Evolutionary conservation across 192 early-diverging fungal genomes (phyloP).

Genomic region (Rhizophagus clarus): DNA sequence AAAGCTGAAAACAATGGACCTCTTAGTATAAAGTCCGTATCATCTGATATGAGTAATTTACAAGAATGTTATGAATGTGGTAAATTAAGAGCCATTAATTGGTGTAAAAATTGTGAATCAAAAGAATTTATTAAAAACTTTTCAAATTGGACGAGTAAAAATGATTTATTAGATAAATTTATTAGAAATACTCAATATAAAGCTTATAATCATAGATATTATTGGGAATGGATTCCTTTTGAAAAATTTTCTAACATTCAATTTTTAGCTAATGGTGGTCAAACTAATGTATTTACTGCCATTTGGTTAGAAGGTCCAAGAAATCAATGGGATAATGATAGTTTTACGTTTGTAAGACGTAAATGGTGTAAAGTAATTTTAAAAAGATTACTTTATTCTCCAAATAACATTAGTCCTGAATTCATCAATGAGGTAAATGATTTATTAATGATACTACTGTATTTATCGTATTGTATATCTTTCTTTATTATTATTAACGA

Average conservation of each 20-base stretch:
- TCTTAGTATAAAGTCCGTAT: background rate
- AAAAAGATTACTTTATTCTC: background rate
- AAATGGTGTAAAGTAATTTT: background rate
- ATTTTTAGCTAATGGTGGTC: background rate
- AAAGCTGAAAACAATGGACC: too few relatives aligned
- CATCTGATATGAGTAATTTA: background rate
- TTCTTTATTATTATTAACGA: too few relatives aligned
- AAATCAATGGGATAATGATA: background rate
- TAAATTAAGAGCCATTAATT: background rate
- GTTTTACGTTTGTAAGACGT: background rate
- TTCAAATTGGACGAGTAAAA: background rate
- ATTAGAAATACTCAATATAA: background rate
- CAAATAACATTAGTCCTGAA: background rate
- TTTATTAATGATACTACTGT: too few relatives aligned
- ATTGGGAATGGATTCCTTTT: constrained; percentile 12
- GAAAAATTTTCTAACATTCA: background rate
- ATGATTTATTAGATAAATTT: background rate
- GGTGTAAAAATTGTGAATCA: constrained; percentile 13
- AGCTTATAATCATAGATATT: background rate
- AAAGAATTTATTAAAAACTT: background rate
- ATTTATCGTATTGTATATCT: too few relatives aligned
- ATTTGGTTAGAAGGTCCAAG: background rate
- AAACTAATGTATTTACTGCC: background rate
- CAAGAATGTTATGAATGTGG: background rate
- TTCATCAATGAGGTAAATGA: background rate